A percentile compares a stretch with the other conserved stretches of the same genome.
These are phyloP conservation scores for Lonicera japonica DNA, from an alignment of 129 eudicot genomes.

Conservation along the genomic window DNA sequence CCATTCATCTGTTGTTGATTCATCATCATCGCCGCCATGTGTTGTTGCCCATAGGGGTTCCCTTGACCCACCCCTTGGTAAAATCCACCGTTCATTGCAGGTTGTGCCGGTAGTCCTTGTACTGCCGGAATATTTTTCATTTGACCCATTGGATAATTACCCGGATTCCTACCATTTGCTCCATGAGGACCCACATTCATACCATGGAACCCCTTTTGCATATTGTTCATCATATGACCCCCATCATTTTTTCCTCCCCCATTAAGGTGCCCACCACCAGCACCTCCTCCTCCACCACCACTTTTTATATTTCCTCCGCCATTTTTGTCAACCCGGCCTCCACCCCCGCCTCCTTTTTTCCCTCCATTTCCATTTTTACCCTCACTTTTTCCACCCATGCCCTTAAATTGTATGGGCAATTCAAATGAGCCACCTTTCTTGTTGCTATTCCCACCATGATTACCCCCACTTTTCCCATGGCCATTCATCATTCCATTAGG, in stretches of 20 bases:
- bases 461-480: conserved; percentile 23
- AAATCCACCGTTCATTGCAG: conserved; percentile 19
- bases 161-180: conserved; percentile 30
- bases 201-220: conserved; percentile 39
- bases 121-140: conserved; percentile 44
- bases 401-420: conserved; percentile 41
- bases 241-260: conserved; percentile 36
- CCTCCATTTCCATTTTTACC: conserved; percentile 30
- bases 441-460: conserved; percentile 32
- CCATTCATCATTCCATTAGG: conserved; percentile 41
- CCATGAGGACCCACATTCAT: conserved; percentile 37
- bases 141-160: conserved; percentile 36
- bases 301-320: neutral
- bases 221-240: conserved; percentile 21
- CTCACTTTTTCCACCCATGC: conserved; percentile 15
- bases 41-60: conserved; percentile 46
- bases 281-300: conserved; percentile 14
- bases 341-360: conserved; percentile 17
- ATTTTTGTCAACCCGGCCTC: conserved; percentile 22
- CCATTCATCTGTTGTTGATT: conserved; percentile 60
- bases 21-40: conserved; percentile 93
- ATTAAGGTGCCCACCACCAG: neutral
- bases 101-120: conserved; percentile 39
- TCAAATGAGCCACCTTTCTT: conserved; percentile 61
- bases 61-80: conserved; percentile 50